Base-by-base conservation (phyloP, 305 asterid genomes). In the Solanum chacoense region DNA sequence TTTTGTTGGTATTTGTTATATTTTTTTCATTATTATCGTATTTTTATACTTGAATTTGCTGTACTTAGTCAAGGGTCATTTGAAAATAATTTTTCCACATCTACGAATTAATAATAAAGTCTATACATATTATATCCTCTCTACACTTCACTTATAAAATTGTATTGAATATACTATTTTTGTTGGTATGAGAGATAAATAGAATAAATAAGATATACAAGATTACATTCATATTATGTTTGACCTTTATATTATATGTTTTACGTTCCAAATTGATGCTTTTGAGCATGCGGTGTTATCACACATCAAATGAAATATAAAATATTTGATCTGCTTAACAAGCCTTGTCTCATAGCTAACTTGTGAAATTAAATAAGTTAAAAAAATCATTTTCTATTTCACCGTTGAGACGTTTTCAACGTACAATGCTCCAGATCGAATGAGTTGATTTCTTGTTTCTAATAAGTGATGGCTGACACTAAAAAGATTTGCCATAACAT, bases 101-200 rank as follows among this genome's bases (percentile, higher is more conserved):
- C 6, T 63, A 63, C 0, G 2, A 63, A 0, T 22, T 22, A 63
- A 0, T 0, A 16, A 63, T 63, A 22, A 63, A 63, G 0, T 3
- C 0, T 63, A 0, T 63, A 0, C 22, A 3, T 63, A 63, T 63
- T 22, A 3, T 63, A 59, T 9, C 11, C 12, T 59, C n/a, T 6
- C 5, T 20, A 3, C 28, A 8, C 1, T 8, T 1, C 11, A 0
- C 1, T 2, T 8, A 63, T 8, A 9, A 59, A 0, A 63, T 22
- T 63, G 11, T 63, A 22, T 20, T 22, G 12, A 22, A 63, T 63
- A 63, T 22, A 63, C 26, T 63, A 1, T 22, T 63, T 9, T 63
- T 9, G 65, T 55, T 55, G 9, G 6, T 63, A 26, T 5, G 18
- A 26, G 31, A 67, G 32, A 11, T 69, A 69, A 69, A 69, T 69